Evolutionary conservation across 768 basidiomycete species (phyloP), one percentile per base, ranked within the genome.

Genomic region (Termitomyces titanicus): DNA sequence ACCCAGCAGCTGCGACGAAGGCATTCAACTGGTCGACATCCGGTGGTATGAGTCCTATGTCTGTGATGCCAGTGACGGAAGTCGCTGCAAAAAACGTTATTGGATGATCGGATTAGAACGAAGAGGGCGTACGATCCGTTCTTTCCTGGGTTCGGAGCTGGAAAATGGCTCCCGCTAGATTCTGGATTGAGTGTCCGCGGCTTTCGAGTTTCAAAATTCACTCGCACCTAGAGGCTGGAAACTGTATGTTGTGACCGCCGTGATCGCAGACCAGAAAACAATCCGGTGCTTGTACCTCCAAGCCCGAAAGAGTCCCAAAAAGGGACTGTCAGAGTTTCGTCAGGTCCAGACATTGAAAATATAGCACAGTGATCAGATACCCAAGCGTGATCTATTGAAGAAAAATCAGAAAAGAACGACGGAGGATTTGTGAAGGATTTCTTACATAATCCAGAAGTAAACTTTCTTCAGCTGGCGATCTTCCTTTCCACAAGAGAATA

Each of bases 391-490:
- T 67, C 83, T 82, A 47, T 48, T 29, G 17, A 22, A 33, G 29
- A 24, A 8, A 9, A 24, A 56, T 15, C 15, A 56, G 31, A 45
- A 37, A 8, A 18, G 43, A 18, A 20, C 20, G 15, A 24, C 53
- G 22, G 44, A 6, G 3, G 44, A 37, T 45, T 22, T 25, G 47
- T 37, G 40, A 20, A 56, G 37, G 50, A 51, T 37, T 49, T 35
- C 82, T 47, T 60, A 86, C 84, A 66, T 89, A 89, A 65, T 89
- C 82, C 24, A 86, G 64, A 17, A 89, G 70, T n/a, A 89, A 65
- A 50, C 81, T 81, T 58, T 83, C 79, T 53, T 83, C 74, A 1
- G 86, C 84, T 2, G 71, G 65, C 1, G 79, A 79, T 56, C 70
- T 70, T 2, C 84, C 85, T 59, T 74, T 70, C 17, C 79, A 74